These are phyloP conservation scores for Coemansia asiatica DNA, from an alignment of 192 early-diverging fungal species.

Conservation along the genomic window DNA sequence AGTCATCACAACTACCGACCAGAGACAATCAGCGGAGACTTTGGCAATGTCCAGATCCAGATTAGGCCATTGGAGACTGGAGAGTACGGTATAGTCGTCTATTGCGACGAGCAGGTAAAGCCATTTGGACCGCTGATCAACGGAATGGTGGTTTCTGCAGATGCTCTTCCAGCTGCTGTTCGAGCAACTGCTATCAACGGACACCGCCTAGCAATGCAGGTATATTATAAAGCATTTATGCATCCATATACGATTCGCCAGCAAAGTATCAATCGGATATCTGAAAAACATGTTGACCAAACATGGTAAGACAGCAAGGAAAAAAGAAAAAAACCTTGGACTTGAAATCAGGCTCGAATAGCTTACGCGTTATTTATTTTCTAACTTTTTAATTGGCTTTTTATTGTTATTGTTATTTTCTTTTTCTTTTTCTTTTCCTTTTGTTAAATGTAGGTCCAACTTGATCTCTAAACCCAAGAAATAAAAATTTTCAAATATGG, in stretches of 20 bases:
- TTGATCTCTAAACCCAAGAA: too few relatives aligned
- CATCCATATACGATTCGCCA: slow-evolving; percentile 47
- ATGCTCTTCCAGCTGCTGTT: slow-evolving; percentile 73
- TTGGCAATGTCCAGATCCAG: slow-evolving; percentile 94
- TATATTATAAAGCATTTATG: slow-evolving; percentile 29
- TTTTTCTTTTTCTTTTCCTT: too few relatives aligned
- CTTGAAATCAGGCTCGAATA: too few relatives aligned
- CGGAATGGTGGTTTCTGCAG: slow-evolving; percentile 75
- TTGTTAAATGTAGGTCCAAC: too few relatives aligned
- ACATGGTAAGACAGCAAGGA: slow-evolving; percentile 43
- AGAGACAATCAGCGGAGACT: slow-evolving; percentile 94
- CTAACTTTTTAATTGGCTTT: too few relatives aligned
- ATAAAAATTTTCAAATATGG: too few relatives aligned
- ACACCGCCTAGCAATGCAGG: slow-evolving; percentile 26
- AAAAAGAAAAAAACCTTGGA: too few relatives aligned
- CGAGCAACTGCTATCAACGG: slow-evolving; percentile 83
- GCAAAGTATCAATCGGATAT: slow-evolving; percentile 40
- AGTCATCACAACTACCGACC: slow-evolving; percentile 81
- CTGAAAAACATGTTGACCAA: slow-evolving; percentile 26
- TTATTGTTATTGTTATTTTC: too few relatives aligned
- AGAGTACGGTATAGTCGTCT: slow-evolving; percentile 57
- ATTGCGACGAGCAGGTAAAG: slow-evolving; percentile 67
- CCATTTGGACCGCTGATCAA: slow-evolving; percentile 86
- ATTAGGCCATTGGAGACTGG: slow-evolving; percentile 79
- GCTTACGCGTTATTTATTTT: too few relatives aligned